Base-by-base conservation (phyloP, 169 alveolate genomes). In the Plasmodium adleri region DNA sequence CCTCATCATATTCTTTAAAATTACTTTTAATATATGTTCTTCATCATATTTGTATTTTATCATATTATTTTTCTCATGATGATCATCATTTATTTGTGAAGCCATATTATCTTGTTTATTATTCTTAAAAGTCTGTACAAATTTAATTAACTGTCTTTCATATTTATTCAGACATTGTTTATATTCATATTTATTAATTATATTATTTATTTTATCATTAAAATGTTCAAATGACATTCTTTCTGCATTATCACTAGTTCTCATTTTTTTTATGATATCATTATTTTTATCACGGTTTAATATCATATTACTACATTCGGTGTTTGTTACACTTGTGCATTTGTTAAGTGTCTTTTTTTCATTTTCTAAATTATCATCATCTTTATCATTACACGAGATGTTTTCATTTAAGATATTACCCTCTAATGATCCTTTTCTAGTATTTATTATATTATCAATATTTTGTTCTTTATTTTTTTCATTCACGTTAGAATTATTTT, bases 1-100 rank as follows among this genome's bases (percentile, higher is more conserved):
- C 45, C 32, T 64, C 52, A 76, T 76, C 76, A 76, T 76, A 56
- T 76, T 76, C 28, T 49, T 64, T 58, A 76, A 63, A 49, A 76
- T 50, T 20, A 76, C 60, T 58, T 50, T 76, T 70, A 76, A 49
- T 17, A 76, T 63, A 64, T 76, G 60, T 20, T 64, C 88, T 24
- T 76, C 88, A 7, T 67, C 13, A 28, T 50, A 58, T 64, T 47
- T 32, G 15, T n/a, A 49, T 3, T 17, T 52, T 24, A 52, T 39
- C 1, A 17, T 60, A 12, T 62, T 26, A 43, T 8, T 74, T 20
- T 22, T 60, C 0, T 60, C 15, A 60, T 22, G 2, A 22, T 60
- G 28, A 60, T n/a, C 20, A 60, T 7, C 1, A 0, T 13, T 4
- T 20, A 39, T 60, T 63, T 62, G 52, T 17, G 58, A 43, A n/a